Evolutionary conservation across 2,329 filamentous ascomycete species (phyloP).

Genomic region (Onygenales sp.): DNA sequence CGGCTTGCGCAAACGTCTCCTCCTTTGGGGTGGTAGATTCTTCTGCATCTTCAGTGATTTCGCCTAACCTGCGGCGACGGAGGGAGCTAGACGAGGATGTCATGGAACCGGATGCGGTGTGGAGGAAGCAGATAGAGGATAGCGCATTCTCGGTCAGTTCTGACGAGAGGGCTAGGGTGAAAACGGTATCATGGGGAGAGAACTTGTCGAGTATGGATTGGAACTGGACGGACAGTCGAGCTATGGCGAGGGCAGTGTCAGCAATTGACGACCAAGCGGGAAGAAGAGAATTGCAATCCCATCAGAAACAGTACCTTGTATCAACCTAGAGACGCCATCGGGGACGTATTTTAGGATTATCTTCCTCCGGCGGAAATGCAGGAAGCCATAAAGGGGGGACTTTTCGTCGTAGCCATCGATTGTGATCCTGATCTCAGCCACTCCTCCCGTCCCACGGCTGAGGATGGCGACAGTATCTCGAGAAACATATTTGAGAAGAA

Average conservation of each 20-base stretch:
- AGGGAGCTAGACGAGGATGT: slow-evolving; percentile 77
- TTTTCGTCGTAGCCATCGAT: slow-evolving; percentile 72
- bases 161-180: slow-evolving; percentile 63
- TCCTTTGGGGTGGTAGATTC: slow-evolving; percentile 55
- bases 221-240: slow-evolving; percentile 66
- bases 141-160: slow-evolving; percentile 83
- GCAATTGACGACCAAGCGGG: background rate
- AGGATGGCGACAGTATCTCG: slow-evolving; percentile 81
- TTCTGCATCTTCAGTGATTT: slow-evolving; percentile 89
- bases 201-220: slow-evolving; percentile 48
- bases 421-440: slow-evolving; percentile 70
- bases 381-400: slow-evolving; percentile 83
- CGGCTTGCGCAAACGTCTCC: background rate
- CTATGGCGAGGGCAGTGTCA: slow-evolving; percentile 38
- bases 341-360: slow-evolving; percentile 89
- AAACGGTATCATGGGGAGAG: slow-evolving; percentile 74
- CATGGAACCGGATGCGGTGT: slow-evolving; percentile 76
- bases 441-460: slow-evolving; percentile 66
- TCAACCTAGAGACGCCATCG: slow-evolving; percentile 76
- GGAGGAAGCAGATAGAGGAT: slow-evolving; percentile 78
- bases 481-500: slow-evolving; percentile 81
- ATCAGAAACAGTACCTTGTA: slow-evolving; percentile 62
- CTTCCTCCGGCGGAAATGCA: slow-evolving; percentile 81
- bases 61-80: slow-evolving; percentile 67
- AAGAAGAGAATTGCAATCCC: slow-evolving; percentile 7